These are phyloP conservation scores for Aristolochia californica DNA, from an alignment of 164 flowering plant genomes.

Conservation along the genomic window DNA sequence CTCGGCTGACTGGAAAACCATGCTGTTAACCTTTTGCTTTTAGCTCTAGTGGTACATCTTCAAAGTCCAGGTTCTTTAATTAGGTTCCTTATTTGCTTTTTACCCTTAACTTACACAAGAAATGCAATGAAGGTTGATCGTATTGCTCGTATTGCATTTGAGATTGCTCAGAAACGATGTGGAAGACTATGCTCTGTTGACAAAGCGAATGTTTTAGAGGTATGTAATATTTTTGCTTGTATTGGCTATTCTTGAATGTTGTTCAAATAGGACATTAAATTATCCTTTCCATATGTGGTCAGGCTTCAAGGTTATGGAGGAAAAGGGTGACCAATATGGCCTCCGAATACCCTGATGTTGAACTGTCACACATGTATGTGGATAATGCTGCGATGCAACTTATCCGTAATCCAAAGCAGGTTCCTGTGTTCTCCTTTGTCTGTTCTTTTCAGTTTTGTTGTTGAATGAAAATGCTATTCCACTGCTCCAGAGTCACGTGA, in stretches of 20 bases:
- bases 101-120: background rate
- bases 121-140: slow-evolving; percentile 62
- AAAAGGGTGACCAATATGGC: slow-evolving; percentile 62
- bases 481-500: no score
- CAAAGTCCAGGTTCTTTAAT: no score
- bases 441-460: background rate
- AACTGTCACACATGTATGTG: slow-evolving; percentile 95
- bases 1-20: no score
- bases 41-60: no score
- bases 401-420: slow-evolving; percentile 95
- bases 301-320: slow-evolving; percentile 98
- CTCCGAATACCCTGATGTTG: slow-evolving; percentile 81
- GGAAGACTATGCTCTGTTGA: slow-evolving; percentile 95
- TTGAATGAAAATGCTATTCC: background rate
- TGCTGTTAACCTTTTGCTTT: no score
- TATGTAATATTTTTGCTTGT: slow-evolving; percentile 10
- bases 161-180: slow-evolving; percentile 75
- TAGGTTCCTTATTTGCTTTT: no score
- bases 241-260: background rate
- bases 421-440: slow-evolving; percentile 7
- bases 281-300: slow-evolving; percentile 3
- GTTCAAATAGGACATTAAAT: background rate
- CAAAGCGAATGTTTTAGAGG: slow-evolving; percentile 99
- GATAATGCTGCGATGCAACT: slow-evolving; percentile 99
- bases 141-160: slow-evolving; percentile 91